Evolutionary conservation across 179 eudicot genomes (phyloP).

Genomic region (Amaranthus tricolor): DNA sequence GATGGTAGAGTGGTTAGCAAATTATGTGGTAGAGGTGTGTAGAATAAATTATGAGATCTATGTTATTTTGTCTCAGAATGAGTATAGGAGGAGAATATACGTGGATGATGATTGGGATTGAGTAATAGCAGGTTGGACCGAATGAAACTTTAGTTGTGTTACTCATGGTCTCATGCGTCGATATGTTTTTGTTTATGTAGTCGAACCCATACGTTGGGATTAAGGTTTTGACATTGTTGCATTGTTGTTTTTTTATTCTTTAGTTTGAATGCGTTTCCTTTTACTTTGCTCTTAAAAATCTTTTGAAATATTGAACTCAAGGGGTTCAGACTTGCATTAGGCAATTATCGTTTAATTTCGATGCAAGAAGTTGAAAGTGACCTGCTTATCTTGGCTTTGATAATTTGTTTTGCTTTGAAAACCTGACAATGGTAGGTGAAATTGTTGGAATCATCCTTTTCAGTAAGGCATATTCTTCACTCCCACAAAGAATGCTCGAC

Average conservation of each 20-base stretch:
- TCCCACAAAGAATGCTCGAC: conserved; percentile 40
- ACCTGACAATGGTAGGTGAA: conserved; percentile 44
- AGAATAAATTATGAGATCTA: too few species aligned
- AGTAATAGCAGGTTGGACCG: too few species aligned
- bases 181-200: too few species aligned
- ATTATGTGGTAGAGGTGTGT: too few species aligned
- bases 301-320: not conserved
- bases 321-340: not conserved
- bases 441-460: conserved; percentile 60
- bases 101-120: too few species aligned
- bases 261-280: not conserved
- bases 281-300: not conserved
- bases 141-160: too few species aligned
- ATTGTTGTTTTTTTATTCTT: not conserved
- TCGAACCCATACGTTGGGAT: too few species aligned
- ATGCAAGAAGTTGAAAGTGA: not conserved
- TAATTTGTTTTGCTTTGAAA: conserved; percentile 1
- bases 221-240: too few species aligned
- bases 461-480: conserved; percentile 33
- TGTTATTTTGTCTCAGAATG: too few species aligned
- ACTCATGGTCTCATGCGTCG: too few species aligned
- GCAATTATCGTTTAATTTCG: not conserved
- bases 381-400: not conserved
- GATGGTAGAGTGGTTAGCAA: too few species aligned
- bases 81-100: too few species aligned